phyloP scores from a whole-genome alignment of 2,329 filamentous ascomycete species.

The Boeremia lycopersici region DNA sequence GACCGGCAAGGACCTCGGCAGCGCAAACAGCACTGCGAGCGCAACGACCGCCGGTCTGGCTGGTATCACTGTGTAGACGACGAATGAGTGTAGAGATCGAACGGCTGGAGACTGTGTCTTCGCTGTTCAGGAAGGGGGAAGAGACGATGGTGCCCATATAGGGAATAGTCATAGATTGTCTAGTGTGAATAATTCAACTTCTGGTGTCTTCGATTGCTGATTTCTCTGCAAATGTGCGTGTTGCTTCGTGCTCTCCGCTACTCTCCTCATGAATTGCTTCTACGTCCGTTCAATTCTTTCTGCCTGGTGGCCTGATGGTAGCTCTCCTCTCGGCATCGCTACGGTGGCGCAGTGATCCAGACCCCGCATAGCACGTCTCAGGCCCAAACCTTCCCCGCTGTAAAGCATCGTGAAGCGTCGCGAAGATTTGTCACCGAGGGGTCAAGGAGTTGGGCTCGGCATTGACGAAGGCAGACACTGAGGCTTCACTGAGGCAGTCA shows the following conservation, averaged over 20 bases:
- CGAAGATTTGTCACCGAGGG: conserved; percentile 4
- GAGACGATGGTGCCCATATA: neutral
- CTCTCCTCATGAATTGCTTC: neutral
- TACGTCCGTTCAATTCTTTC: neutral
- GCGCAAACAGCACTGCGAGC: conserved; percentile 6
- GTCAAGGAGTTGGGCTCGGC: neutral
- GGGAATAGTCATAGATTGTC: neutral
- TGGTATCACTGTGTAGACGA: conserved; percentile 5
- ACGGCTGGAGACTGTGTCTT: conserved; percentile 13
- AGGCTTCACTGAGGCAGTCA: neutral
- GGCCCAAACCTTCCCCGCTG: conserved; percentile 1
- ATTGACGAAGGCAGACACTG: neutral
- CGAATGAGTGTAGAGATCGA: neutral
- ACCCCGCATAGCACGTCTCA: conserved; percentile 1
- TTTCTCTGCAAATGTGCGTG: neutral
- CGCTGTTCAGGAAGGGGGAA: neutral
- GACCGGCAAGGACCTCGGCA: conserved; percentile 24
- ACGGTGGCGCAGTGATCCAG: neutral
- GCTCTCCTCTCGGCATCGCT: neutral
- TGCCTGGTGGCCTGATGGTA: neutral
- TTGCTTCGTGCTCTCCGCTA: neutral
- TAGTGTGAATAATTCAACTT: conserved; percentile 1
- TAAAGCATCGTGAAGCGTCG: neutral
- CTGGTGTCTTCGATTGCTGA: neutral
- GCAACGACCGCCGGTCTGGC: neutral